Conservation (phyloP, 352 stramenopile genomes). For the Pythium brachiatum region DNA sequence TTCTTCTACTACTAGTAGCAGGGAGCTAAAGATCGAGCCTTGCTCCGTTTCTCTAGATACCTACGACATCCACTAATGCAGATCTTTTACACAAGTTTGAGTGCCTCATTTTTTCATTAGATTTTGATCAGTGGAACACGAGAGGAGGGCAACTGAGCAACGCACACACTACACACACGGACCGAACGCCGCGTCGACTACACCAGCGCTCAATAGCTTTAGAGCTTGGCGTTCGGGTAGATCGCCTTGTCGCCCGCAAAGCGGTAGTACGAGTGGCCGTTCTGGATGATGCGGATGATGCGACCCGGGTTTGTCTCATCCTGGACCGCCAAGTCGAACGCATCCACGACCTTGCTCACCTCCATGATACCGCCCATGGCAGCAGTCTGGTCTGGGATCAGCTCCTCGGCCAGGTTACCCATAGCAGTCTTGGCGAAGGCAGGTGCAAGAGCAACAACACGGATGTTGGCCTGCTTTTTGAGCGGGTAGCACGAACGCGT, state of each 20-base stretch:
- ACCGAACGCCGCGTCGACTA: too few species aligned
- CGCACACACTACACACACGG: too few species aligned
- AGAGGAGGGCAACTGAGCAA: neutral
- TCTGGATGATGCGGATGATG: slow-evolving; percentile 54
- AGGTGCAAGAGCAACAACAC: slow-evolving; percentile 65
- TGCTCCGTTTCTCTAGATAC: too few species aligned
- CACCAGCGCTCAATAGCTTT: neutral
- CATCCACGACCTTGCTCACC: slow-evolving; percentile 48
- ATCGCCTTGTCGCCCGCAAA: slow-evolving; percentile 71
- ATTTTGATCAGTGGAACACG: neutral
- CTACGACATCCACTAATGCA: too few species aligned
- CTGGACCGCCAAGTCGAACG: slow-evolving; percentile 43
- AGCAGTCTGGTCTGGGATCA: slow-evolving; percentile 44
- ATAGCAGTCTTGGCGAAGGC: slow-evolving; percentile 69
- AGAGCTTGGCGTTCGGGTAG: slow-evolving; percentile 69
- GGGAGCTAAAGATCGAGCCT: too few species aligned
- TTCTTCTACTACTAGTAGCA: neutral
- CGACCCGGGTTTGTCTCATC: slow-evolving; percentile 62
- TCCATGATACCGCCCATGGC: slow-evolving; percentile 48
- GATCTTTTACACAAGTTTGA: neutral
- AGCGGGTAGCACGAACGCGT: slow-evolving; percentile 61
- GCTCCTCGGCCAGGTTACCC: slow-evolving; percentile 38
- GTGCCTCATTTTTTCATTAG: neutral
- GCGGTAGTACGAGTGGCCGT: slow-evolving; percentile 47
- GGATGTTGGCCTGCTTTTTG: slow-evolving; percentile 68